Evolutionary conservation across 2,329 filamentous ascomycete species (phyloP).

Genomic region (Podosphaera xanthii): DNA sequence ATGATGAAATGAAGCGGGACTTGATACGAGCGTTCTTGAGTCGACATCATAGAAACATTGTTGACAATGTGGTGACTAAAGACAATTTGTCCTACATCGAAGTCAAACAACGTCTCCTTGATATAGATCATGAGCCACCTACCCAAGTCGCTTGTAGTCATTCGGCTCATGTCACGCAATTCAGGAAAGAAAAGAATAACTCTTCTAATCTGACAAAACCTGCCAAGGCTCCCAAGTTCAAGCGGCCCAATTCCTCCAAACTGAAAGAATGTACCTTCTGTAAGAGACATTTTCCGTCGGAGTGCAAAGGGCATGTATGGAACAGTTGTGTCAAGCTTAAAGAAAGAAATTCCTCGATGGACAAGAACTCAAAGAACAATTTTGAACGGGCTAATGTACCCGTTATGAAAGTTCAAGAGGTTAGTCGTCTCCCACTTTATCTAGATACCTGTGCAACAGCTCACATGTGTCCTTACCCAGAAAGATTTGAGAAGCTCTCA

Average conservation of each 20-base stretch:
- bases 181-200: background rate
- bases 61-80: background rate
- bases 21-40: background rate
- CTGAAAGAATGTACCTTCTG: no score
- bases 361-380: background rate
- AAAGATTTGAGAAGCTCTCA: background rate
- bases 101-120: background rate
- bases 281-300: no score
- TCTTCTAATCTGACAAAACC: no score
- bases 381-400: no score
- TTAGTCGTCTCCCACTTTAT: background rate
- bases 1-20: background rate
- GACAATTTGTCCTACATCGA: background rate
- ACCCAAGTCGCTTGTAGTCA: background rate
- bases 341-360: no score
- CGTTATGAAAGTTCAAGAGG: no score
- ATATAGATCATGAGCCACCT: background rate
- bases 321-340: no score
- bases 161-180: background rate
- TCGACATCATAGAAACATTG: background rate
- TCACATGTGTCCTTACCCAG: background rate
- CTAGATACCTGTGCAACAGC: background rate
- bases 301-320: no score
- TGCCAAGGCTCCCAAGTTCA: no score
- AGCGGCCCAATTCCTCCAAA: no score